phyloP scores from a whole-genome alignment of 164 flowering plant genomes.

The Sedum album region DNA sequence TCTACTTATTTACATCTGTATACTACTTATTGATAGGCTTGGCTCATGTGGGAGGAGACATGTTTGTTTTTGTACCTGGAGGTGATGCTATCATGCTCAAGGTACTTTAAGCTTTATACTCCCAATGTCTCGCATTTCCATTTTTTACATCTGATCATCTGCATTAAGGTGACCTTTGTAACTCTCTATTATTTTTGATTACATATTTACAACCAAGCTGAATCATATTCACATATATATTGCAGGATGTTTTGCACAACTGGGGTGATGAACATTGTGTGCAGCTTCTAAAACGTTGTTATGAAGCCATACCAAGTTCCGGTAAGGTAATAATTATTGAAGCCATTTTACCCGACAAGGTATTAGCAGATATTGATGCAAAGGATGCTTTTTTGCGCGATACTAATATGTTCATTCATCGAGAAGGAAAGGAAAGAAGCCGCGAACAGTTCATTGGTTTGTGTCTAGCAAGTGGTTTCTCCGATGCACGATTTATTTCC shows the following conservation, averaged over 20 bases:
- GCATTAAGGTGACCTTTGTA: no score
- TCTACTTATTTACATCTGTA: no score
- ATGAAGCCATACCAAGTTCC: slow-evolving; percentile 15
- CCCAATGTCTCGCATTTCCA: no score
- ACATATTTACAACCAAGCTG: background rate
- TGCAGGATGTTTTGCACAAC: slow-evolving; percentile 30
- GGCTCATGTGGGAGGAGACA: no score
- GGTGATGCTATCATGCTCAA: no score
- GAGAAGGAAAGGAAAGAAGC: slow-evolving; percentile 35
- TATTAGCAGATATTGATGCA: slow-evolving; percentile 8
- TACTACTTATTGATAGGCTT: no score
- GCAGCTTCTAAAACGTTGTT: slow-evolving; percentile 27
- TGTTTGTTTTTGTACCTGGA: no score
- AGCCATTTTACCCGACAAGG: slow-evolving; percentile 17
- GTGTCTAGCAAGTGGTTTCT: slow-evolving; percentile 26
- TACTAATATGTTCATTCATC: slow-evolving; percentile 17
- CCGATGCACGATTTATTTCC: background rate
- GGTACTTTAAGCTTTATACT: no score
- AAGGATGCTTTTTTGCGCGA: slow-evolving; percentile 7
- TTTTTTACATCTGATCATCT: no score
- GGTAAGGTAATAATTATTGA: slow-evolving; percentile 36
- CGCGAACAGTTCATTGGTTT: slow-evolving; percentile 21
- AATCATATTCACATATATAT: no score
- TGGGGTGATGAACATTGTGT: slow-evolving; percentile 35
- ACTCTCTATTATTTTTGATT: no score